Evolutionary conservation across 2,329 filamentous ascomycete genomes (phyloP).

Genomic region (Aaosphaeria arxii): DNA sequence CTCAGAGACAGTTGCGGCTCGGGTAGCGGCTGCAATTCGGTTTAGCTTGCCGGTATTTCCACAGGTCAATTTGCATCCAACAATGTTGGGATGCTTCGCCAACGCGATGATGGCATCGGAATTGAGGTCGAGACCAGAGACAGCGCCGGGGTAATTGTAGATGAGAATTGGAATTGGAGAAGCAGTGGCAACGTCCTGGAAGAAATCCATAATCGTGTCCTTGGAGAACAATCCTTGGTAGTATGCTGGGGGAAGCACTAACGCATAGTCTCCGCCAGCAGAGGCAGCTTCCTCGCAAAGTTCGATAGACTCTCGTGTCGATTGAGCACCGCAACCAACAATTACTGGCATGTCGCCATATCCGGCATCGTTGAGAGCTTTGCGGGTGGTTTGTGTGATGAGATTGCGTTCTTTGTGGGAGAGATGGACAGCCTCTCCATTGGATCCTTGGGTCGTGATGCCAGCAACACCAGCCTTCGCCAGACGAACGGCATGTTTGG

Average conservation of each 20-base stretch:
- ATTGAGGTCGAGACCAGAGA: constrained; percentile 61
- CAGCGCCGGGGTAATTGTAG: constrained; percentile 68
- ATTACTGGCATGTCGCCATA: constrained; percentile 67
- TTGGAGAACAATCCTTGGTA: constrained; percentile 66
- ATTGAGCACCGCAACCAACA: constrained; percentile 72
- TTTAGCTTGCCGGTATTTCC: constrained; percentile 68
- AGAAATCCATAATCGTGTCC: constrained; percentile 61
- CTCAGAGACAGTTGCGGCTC: constrained; percentile 33
- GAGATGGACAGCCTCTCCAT: constrained; percentile 79
- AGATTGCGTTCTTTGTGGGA: constrained; percentile 66
- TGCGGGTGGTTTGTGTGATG: constrained; percentile 67
- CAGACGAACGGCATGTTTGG: constrained; percentile 60
- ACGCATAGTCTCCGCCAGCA: constrained; percentile 70
- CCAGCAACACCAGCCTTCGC: constrained; percentile 69
- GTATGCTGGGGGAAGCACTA: constrained; percentile 75
- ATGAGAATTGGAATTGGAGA: constrained; percentile 66
- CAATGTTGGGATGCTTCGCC: constrained; percentile 62
- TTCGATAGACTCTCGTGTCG: constrained; percentile 68
- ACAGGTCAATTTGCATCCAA: constrained; percentile 67
- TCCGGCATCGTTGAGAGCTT: constrained; percentile 65
- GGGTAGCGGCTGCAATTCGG: constrained; percentile 56
- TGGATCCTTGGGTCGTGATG: constrained; percentile 75
- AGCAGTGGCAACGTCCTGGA: constrained; percentile 60
- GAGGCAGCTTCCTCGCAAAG: constrained; percentile 67
- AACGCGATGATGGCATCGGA: constrained; percentile 62